Percentiles rank a stretch among this genome's conserved stretches.
Conservation (phyloP, 768 basidiomycete species). For the Boletus sp. region DNA sequence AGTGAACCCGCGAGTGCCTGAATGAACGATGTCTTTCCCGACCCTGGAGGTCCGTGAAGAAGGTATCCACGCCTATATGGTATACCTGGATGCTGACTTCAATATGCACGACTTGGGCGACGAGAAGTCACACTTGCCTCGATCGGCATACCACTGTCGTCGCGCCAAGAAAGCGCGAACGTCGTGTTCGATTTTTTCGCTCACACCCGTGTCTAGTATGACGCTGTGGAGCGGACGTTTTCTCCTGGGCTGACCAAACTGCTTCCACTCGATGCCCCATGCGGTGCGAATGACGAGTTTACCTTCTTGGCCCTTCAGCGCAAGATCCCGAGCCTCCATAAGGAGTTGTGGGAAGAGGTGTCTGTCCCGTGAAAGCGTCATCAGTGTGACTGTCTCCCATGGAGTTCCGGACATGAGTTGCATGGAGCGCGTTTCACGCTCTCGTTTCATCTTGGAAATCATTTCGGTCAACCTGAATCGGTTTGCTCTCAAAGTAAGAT, state of each 20-base stretch:
- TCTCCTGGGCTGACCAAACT: constrained; percentile 87
- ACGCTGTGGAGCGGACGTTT: constrained; percentile 89
- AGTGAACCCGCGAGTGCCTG: constrained; percentile 93
- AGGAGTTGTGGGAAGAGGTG: constrained; percentile 76
- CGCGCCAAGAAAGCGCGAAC: constrained; percentile 78
- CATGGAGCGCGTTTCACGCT: constrained; percentile 91
- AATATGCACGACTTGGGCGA: neutral
- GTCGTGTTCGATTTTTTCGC: constrained; percentile 81
- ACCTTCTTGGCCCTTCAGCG: constrained; percentile 83
- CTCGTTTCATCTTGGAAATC: constrained; percentile 76
- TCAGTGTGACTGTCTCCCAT: constrained; percentile 97
- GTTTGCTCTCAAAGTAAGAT: neutral
- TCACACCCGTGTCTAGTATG: constrained; percentile 77
- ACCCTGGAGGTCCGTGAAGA: constrained; percentile 93
- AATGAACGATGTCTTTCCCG: constrained; percentile 98
- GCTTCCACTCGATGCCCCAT: constrained; percentile 95
- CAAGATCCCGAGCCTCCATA: constrained; percentile 85
- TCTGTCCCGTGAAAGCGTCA: constrained; percentile 87
- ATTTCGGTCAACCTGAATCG: neutral
- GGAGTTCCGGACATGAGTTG: constrained; percentile 88
- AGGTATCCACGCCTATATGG: constrained; percentile 97
- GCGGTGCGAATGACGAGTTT: constrained; percentile 96
- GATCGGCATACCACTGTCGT: constrained; percentile 92
- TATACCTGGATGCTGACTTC: constrained; percentile 59
- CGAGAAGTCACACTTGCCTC: constrained; percentile 57